Base-by-base conservation (phyloP, 495 filamentous ascomycete genomes). In the Pseudevernia furfuracea region DNA sequence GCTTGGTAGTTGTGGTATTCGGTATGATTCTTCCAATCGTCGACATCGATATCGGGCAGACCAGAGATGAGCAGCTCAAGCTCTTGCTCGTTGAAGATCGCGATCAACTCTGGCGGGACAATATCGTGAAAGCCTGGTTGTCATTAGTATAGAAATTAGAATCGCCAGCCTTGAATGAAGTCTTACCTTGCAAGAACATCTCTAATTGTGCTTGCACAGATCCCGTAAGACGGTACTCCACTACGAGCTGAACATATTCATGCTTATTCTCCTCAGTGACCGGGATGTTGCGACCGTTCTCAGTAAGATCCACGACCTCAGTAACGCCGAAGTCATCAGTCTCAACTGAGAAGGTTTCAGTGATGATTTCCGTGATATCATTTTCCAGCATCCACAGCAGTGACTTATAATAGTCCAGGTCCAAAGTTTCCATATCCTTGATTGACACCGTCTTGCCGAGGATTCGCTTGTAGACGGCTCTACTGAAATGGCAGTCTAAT, bases 211-310 rank as follows among this genome's bases (percentile, higher is more conserved):
- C 89, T 75, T 91, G 85, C 48, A 99, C 92, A 56, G 92, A 96
- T 15, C 89, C 87, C 30, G 92, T 86, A 56, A 99, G 83, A 69
- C 89, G 90, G 75, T 96, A 89, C 75, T 97, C 92, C n/a, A 96
- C 90, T 39, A 97, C 88, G 34, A 91, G 80, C 68, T 92, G 89
- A 38, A 97, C 89, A 71, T 97, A 99, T 66, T 97, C 92, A 59
- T 96, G 90, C 81, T 99, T 99, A 78, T 99, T 99, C 66, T 96
- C 92, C 67, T 99, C 89, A 1, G 94, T 97, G 60, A 99, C 95
- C 1, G 89, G 83, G 56, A 97, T 90, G 73, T 96, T 93, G 69
- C 87, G 87, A 41, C 94, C 94, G 70, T 96, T 87, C 49, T 86
- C 84, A 58, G 89, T 85, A 49, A 99, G 85, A 71, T 97, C 95